A percentile compares a stretch with the other conserved stretches of the same genome.
Conservation (phyloP, 352 stramenopile species). For the Phytopythium aichiense region DNA sequence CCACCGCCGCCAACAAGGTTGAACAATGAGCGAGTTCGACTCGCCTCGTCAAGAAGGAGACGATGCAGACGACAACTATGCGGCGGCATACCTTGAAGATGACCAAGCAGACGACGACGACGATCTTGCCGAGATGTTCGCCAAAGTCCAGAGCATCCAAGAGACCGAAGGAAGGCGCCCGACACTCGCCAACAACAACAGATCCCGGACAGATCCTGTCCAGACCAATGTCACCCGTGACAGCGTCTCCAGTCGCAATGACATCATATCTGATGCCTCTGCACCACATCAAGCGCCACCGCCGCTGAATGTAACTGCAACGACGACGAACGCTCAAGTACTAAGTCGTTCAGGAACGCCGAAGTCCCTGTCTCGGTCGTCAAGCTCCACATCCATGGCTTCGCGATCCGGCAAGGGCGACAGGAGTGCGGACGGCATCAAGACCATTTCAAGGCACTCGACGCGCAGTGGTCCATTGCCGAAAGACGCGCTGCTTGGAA, state of each 20-base stretch:
- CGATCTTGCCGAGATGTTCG: slow-evolving; percentile 67
- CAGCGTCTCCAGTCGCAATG: too few species aligned
- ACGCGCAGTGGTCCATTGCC: slow-evolving; percentile 12
- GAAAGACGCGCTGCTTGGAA: slow-evolving; percentile 36
- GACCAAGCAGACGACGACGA: slow-evolving; percentile 45
- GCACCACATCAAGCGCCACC: neutral
- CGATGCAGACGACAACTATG: slow-evolving; percentile 31
- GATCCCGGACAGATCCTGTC: neutral
- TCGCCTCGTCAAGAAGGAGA: slow-evolving; percentile 10
- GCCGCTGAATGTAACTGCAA: neutral
- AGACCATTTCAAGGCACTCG: slow-evolving; percentile 39
- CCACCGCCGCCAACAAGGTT: neutral
- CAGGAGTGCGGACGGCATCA: slow-evolving; percentile 57
- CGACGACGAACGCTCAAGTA: too few species aligned
- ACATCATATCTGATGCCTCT: neutral
- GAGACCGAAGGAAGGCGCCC: slow-evolving; percentile 27
- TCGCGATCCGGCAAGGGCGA: slow-evolving; percentile 7
- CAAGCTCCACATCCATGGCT: slow-evolving; percentile 1
- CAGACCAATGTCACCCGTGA: neutral
- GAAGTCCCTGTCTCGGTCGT: slow-evolving; percentile 16
- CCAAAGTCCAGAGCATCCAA: slow-evolving; percentile 69
- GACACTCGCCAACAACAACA: neutral
- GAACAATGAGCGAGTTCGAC: slow-evolving; percentile 3
- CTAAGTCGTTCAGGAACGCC: slow-evolving; percentile 7
- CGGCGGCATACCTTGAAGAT: slow-evolving; percentile 38